Evolutionary conservation across 495 filamentous ascomycete species (phyloP).

Genomic region (Neurospora cerealis): DNA sequence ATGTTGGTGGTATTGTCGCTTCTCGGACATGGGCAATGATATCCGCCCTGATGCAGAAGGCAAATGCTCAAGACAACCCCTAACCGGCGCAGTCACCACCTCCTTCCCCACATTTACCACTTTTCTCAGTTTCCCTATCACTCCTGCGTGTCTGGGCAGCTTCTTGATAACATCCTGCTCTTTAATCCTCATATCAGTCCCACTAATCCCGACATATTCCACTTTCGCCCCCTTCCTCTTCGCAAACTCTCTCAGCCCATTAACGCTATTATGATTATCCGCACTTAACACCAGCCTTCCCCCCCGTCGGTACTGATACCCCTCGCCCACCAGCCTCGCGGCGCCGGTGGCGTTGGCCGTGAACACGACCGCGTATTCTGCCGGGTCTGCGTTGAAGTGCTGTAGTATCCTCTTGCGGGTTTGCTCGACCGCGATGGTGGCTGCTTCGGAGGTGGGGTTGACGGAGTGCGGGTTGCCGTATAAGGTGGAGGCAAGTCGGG

Average conservation of each 20-base stretch:
- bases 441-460: conserved; percentile 37
- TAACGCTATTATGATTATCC: conserved; percentile 30
- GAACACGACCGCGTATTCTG: conserved; percentile 53
- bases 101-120: neutral
- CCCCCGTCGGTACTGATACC: conserved; percentile 20
- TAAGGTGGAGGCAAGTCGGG: conserved; percentile 24
- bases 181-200: conserved; percentile 2
- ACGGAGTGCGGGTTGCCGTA: conserved; percentile 52
- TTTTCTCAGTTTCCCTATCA: neutral
- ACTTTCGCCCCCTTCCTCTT: conserved; percentile 1
- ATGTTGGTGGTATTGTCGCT: too few relatives aligned
- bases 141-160: neutral
- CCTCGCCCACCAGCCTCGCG: conserved; percentile 46
- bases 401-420: conserved; percentile 36
- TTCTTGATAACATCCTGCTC: neutral
- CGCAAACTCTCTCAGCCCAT: conserved; percentile 25
- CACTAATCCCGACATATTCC: conserved; percentile 3
- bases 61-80: neutral
- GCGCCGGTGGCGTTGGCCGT: conserved; percentile 50
- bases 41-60: neutral
- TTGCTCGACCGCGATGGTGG: conserved; percentile 35
- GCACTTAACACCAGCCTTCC: conserved; percentile 12
- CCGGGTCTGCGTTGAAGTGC: conserved; percentile 46
- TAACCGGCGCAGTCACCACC: neutral
- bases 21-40: too few relatives aligned